A percentile compares a stretch with the other conserved stretches of the same genome.
phyloP scores from a whole-genome alignment of 1,284 basidiomycete species.

The Ceratobasidium sp. region DNA sequence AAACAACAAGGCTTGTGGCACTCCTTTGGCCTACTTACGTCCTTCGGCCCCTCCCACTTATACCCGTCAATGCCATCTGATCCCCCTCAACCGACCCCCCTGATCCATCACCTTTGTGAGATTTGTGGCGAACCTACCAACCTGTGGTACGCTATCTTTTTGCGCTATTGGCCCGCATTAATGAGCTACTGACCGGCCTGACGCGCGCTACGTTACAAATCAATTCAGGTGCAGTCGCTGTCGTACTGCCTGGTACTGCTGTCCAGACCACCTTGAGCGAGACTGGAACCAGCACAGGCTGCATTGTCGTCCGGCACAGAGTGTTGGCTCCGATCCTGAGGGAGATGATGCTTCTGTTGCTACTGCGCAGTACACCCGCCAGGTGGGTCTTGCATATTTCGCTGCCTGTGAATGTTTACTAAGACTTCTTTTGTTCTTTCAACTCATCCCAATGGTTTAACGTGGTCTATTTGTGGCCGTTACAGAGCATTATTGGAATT shows the following conservation, averaged over 20 bases:
- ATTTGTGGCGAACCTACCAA: slow-evolving; percentile 41
- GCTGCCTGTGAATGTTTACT: not conserved
- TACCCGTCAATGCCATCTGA: slow-evolving; percentile 31
- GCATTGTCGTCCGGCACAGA: slow-evolving; percentile 10
- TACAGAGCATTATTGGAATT: slow-evolving; percentile 37
- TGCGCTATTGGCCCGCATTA: slow-evolving; percentile 18
- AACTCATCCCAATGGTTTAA: not conserved
- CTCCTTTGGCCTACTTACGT: slow-evolving; percentile 30
- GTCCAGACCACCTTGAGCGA: slow-evolving; percentile 28
- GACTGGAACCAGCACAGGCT: slow-evolving; percentile 30
- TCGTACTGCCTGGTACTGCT: slow-evolving; percentile 31
- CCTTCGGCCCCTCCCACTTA: not conserved
- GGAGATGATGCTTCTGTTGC: slow-evolving; percentile 20
- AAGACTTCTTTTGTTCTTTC: not conserved
- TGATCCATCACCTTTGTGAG: slow-evolving; percentile 42
- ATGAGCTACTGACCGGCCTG: slow-evolving; percentile 34
- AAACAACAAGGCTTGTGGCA: not conserved
- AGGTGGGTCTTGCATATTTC: slow-evolving; percentile 18
- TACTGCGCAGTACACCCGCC: slow-evolving; percentile 42
- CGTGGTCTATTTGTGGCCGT: not conserved
- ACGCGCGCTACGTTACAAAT: slow-evolving; percentile 16
- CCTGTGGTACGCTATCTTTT: slow-evolving; percentile 25
- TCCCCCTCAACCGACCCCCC: slow-evolving; percentile 31
- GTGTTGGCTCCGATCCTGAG: slow-evolving; percentile 13
- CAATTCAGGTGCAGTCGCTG: slow-evolving; percentile 40